Evolutionary conservation across 2,329 filamentous ascomycete species (phyloP), one percentile per base, ranked within the genome.

Genomic region (Pseudopithomyces maydicus): DNA sequence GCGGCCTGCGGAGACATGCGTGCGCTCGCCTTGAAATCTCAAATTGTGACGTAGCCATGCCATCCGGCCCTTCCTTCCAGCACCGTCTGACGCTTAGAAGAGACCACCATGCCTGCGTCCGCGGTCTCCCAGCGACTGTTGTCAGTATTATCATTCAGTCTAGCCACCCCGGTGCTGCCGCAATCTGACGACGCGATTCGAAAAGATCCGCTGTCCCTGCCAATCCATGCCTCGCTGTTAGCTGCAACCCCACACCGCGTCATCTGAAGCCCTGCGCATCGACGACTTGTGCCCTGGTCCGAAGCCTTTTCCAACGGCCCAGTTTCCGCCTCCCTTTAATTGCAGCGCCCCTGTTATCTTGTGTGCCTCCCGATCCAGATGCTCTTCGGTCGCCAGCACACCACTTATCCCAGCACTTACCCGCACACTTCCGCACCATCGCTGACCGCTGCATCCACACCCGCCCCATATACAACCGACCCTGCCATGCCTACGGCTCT

Each of bases 361-460:
- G 62, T 57, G 23, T 33, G 48, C 57, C 49, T 59, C 52, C 62
- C 57, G 63, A 57, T 64, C 65, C 49, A 58, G 64, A 42, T 60
- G 64, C 52, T 56, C 46, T 60, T 58, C 57, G 52, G 45, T 57
- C 56, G 64, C 63, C 67, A 71, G 52, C 67, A 62, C 70, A 72
- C 63, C 59, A 64, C 49, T 52, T 57, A 60, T 57, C 52, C 55
- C 68, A 73, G 70, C 68, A 68, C 53, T 62, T 61, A 64, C 66
- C 73, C 70, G 70, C 63, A 65, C 65, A 23, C 65, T 62, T 73
- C 71, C 72, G 69, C 63, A 45, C 61, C 57, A 58, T 36, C 56
- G 59, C 64, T 68, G 66, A 67, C 66, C 71, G 66, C 68, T 72
- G 59, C 69, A 63, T 58, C 60, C 38, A 61, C 62, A 64, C 61